Evolutionary conservation across 768 basidiomycete species (phyloP).

Genomic region (Strobilomyces dryophilus): DNA sequence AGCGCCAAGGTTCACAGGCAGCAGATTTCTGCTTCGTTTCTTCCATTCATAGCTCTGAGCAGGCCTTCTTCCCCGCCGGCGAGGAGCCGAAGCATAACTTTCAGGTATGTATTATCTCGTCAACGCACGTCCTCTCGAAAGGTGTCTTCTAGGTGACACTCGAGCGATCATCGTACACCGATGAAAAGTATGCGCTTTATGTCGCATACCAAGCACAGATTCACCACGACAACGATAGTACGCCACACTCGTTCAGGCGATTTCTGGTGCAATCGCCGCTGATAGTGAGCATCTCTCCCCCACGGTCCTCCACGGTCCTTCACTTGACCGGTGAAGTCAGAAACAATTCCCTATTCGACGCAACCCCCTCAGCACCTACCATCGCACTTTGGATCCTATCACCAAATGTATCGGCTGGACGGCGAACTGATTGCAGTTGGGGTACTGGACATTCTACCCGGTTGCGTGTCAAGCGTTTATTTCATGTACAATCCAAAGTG

Average conservation of each 20-base stretch:
- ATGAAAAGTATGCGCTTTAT: slow-evolving; percentile 80
- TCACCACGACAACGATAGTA: slow-evolving; percentile 62
- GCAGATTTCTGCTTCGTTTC: slow-evolving; percentile 38
- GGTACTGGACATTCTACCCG: slow-evolving; percentile 86
- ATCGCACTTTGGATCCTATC: slow-evolving; percentile 83
- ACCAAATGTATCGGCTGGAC: slow-evolving; percentile 83
- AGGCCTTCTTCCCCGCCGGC: slow-evolving; percentile 24
- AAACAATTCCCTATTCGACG: slow-evolving; percentile 55
- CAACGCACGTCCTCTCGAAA: background rate
- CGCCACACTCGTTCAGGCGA: slow-evolving; percentile 49
- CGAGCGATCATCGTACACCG: slow-evolving; percentile 70
- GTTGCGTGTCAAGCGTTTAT: slow-evolving; percentile 81
- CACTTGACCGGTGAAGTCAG: slow-evolving; percentile 36
- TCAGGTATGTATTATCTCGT: slow-evolving; percentile 40
- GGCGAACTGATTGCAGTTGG: slow-evolving; percentile 79
- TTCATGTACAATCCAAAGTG: slow-evolving; percentile 81
- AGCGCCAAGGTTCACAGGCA: slow-evolving; percentile 8
- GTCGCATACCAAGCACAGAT: slow-evolving; percentile 73
- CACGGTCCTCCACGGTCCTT: background rate
- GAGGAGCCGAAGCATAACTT: slow-evolving; percentile 47
- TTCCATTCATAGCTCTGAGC: slow-evolving; percentile 58
- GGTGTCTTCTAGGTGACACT: slow-evolving; percentile 53
- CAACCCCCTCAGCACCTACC: slow-evolving; percentile 59
- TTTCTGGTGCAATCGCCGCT: slow-evolving; percentile 84
- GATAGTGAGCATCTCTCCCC: slow-evolving; percentile 40